A percentile compares a stretch with the other conserved stretches of the same genome.
These are phyloP conservation scores for Cetraspora pellucida DNA, from an alignment of 192 early-diverging fungal genomes.

Conservation along the genomic window DNA sequence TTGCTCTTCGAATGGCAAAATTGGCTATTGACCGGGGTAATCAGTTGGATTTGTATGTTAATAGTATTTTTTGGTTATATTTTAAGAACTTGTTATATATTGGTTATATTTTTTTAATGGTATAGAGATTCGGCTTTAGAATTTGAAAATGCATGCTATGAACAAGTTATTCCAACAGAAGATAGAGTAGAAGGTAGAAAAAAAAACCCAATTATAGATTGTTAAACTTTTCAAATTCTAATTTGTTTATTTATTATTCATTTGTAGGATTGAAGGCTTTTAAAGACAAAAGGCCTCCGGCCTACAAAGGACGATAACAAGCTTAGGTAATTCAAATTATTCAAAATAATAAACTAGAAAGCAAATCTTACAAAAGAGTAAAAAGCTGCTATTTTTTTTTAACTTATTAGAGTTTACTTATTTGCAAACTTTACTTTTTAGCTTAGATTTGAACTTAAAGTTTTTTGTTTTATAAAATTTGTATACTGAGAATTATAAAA, in stretches of 20 bases:
- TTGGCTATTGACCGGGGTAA: conserved; percentile 81
- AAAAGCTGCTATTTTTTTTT: too few relatives aligned
- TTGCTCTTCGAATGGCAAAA: conserved; percentile 92
- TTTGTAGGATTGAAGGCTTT: conserved; percentile 48
- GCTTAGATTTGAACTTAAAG: too few relatives aligned
- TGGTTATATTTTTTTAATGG: not conserved
- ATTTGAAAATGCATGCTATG: conserved; percentile 94
- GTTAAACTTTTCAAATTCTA: not conserved
- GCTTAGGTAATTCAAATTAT: too few relatives aligned
- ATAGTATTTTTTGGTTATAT: not conserved
- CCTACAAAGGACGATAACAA: conserved; percentile 40
- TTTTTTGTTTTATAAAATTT: too few relatives aligned
- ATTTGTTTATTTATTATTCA: not conserved
- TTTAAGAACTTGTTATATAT: not conserved
- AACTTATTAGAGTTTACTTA: too few relatives aligned
- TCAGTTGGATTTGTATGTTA: conserved; percentile 72
- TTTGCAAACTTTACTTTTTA: too few relatives aligned
- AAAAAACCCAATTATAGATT: not conserved
- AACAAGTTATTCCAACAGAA: conserved; percentile 90
- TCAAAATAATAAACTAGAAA: too few relatives aligned
- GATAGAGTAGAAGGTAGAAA: conserved; percentile 84
- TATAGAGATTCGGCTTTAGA: conserved; percentile 78
- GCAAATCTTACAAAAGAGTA: too few relatives aligned
- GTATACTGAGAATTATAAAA: too few relatives aligned
- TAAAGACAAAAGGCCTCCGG: conserved; percentile 41